Evolutionary conservation across 2,329 filamentous ascomycete genomes (phyloP).

Genomic region (Raffaelea deltoideospora): DNA sequence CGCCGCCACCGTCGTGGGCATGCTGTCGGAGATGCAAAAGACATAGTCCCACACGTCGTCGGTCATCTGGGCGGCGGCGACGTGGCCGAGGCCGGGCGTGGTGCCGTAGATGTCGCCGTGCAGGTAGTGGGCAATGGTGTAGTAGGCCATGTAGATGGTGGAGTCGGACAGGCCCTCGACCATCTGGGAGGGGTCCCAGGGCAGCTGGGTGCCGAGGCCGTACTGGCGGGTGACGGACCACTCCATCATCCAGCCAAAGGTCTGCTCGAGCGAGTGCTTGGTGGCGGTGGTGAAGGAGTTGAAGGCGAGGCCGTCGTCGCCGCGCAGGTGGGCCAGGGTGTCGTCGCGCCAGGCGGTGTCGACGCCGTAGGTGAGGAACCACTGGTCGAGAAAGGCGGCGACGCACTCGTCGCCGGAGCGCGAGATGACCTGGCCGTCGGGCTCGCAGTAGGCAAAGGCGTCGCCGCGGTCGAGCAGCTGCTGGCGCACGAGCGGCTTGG

Average conservation of each 20-base stretch:
- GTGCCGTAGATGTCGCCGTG: constrained; percentile 74
- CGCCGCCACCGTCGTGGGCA: too few relatives aligned
- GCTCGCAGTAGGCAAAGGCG: constrained; percentile 88
- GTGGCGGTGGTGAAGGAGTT: constrained; percentile 69
- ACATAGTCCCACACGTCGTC: constrained; percentile 96
- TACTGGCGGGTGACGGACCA: constrained; percentile 92
- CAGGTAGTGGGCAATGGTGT: constrained; percentile 49
- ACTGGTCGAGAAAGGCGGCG: constrained; percentile 85
- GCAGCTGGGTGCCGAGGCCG: constrained; percentile 83
- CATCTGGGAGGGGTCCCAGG: constrained; percentile 82
- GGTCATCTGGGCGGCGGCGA: constrained; percentile 74
- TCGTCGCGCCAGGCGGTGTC: constrained; percentile 1
- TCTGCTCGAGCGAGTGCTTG: constrained; percentile 67
- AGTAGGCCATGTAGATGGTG: constrained; percentile 83
- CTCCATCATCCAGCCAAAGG: constrained; percentile 82
- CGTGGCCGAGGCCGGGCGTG: constrained; percentile 26
- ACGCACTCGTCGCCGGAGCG: constrained; percentile 57
- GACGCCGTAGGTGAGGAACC: constrained; percentile 75
- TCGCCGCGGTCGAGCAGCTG: constrained; percentile 60
- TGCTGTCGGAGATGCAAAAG: constrained; percentile 35
- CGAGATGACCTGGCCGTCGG: constrained; percentile 76
- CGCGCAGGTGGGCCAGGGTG: neutral
- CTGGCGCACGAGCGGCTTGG: constrained; percentile 70
- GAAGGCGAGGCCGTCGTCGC: constrained; percentile 40
- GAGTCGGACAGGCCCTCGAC: constrained; percentile 82